A percentile compares a stretch with the other conserved stretches of the same genome.
phyloP scores from a whole-genome alignment of 164 flowering plant species.

The Aristolochia californica region DNA sequence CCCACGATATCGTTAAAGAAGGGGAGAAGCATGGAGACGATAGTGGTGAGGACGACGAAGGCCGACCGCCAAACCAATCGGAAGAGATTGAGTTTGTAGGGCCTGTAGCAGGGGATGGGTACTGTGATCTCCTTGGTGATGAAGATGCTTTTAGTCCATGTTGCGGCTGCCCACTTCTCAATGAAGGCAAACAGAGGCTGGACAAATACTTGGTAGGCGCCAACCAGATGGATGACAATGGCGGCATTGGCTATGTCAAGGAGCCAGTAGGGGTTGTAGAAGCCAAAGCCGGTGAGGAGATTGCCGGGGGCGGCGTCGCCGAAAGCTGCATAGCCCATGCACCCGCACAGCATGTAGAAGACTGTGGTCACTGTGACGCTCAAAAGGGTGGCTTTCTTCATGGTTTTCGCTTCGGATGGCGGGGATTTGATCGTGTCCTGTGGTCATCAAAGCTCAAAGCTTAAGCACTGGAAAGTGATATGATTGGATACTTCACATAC shows the following conservation, averaged over 20 bases:
- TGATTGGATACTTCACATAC: too few species aligned
- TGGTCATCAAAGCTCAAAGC: neutral
- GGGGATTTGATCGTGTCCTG: constrained; percentile 54
- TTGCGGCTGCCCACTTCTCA: constrained; percentile 32
- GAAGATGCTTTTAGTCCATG: constrained; percentile 32
- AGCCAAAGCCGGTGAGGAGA: constrained; percentile 59
- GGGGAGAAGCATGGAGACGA: constrained; percentile 53
- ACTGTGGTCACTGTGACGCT: constrained; percentile 38
- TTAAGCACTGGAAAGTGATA: too few species aligned
- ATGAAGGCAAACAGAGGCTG: constrained; percentile 61
- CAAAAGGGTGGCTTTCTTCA: constrained; percentile 39
- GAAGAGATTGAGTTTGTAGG: constrained; percentile 34
- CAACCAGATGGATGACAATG: constrained; percentile 55
- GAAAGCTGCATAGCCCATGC: constrained; percentile 62
- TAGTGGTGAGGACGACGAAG: constrained; percentile 40
- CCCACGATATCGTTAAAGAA: constrained; percentile 62
- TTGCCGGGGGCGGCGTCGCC: constrained; percentile 51
- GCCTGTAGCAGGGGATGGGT: constrained; percentile 23
- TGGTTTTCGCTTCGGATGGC: constrained; percentile 48
- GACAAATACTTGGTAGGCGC: constrained; percentile 57
- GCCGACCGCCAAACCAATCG: constrained; percentile 37
- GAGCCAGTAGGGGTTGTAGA: constrained; percentile 59
- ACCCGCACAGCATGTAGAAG: constrained; percentile 60
- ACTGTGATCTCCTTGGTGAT: constrained; percentile 30
- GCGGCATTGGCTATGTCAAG: constrained; percentile 56